A percentile compares a stretch with the other conserved stretches of the same genome.
These are phyloP conservation scores for Phytophthora meadii DNA, from an alignment of 352 stramenopile genomes.

Conservation along the genomic window DNA sequence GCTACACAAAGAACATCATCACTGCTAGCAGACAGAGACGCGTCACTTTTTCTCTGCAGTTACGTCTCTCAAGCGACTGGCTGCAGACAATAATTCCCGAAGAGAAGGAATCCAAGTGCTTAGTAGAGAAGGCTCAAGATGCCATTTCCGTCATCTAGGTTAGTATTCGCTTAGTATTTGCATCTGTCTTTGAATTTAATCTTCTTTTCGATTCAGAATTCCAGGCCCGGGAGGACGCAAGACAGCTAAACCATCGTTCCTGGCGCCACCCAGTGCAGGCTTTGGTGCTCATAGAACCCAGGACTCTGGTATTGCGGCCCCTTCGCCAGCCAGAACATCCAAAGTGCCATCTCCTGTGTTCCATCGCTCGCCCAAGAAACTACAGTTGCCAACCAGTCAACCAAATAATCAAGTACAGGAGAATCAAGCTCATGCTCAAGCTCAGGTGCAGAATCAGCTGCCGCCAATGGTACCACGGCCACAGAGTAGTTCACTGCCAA, in stretches of 20 bases:
- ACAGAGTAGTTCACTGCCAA: not conserved
- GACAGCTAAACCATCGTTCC: constrained; percentile 30
- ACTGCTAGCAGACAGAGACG: not conserved
- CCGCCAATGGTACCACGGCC: constrained; percentile 1
- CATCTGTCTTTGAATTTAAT: not conserved
- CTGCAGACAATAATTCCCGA: not conserved
- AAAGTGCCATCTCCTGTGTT: constrained; percentile 16
- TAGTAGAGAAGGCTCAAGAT: constrained; percentile 13
- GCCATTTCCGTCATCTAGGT: constrained; percentile 45
- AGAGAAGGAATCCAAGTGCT: not conserved
- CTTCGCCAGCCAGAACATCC: not conserved
- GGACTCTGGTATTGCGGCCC: not conserved
- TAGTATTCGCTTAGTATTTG: constrained; percentile 1
- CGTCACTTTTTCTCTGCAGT: constrained; percentile 25
- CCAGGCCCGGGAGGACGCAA: constrained; percentile 24
- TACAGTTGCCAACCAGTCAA: constrained; percentile 26
- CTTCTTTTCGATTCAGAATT: constrained; percentile 18
- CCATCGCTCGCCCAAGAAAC: constrained; percentile 23
- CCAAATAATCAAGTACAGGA: constrained; percentile 23
- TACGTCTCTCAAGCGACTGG: constrained; percentile 16
- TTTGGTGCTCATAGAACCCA: constrained; percentile 9
- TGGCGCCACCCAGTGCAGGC: constrained; percentile 25
- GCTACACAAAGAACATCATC: not conserved
- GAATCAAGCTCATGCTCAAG: constrained; percentile 9
- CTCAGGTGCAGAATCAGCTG: not conserved